Base-by-base conservation (phyloP, 2,329 filamentous ascomycete genomes). In the Leptographium flavum region DNA sequence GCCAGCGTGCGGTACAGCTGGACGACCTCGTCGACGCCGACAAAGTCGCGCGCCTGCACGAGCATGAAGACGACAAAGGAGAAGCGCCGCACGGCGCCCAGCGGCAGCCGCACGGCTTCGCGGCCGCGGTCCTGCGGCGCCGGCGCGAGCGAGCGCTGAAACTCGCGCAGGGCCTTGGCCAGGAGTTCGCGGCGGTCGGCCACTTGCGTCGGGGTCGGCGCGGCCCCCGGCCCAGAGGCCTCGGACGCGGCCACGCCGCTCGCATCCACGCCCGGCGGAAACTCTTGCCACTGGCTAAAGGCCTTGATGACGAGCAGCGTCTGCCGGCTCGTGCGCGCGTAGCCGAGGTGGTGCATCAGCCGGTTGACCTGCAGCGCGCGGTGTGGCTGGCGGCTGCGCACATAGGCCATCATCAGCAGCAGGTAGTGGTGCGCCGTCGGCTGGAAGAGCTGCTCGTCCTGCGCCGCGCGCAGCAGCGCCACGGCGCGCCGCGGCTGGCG, bases 381-480 rank as follows among this genome's bases (percentile, higher is more conserved):
- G n/a, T 53, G 51, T 3, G 64, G 60, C 47, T 75, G 66, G 6
- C 63, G 61, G 6, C 58, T 66, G 21, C 64, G 62, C 38, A 73
- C 60, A 48, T 72, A 70, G 19, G 67, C 68, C 15, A 65, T 60
- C 67, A 76, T 73, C 43, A 78, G 66, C 23, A 70, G 64, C 27
- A 68, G 58, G 53, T 69, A 76, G 54, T 77, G 73, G 19, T 69
- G 62, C 2, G 63, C 53, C 0, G 61, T 64, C 3, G 73, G 65
- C 15, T 63, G 54, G 47, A 76, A 72, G 7, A 68, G 52, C 3
- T 60, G 59, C 23, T 72, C 61, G 37, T 63, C 57, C 27, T 66
- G 52, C 4, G 68, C 68, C 5, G 63, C 59, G 10, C 60, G 61
- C 21, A 77, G 56, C 23, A 77, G 61, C 19, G 64, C 59, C 43